phyloP scores from a whole-genome alignment of 176 grass and related monocot genomes.

The Triticum dicoccoides region DNA sequence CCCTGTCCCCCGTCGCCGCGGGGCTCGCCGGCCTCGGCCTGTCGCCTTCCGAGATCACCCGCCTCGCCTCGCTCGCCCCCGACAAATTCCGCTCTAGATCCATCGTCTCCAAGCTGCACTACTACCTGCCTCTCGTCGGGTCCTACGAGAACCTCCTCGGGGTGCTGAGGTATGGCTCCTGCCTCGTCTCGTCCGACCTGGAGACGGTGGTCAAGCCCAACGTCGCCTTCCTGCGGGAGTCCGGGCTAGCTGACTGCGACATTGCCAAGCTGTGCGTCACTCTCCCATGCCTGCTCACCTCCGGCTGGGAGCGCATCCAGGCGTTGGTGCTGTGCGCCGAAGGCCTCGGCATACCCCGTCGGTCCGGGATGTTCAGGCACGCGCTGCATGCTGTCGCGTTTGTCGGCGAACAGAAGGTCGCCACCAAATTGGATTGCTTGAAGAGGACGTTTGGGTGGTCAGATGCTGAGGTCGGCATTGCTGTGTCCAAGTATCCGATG shows the following conservation, averaged over 20 bases:
- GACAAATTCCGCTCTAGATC: background rate
- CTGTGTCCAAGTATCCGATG: background rate
- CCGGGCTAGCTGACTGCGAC: background rate
- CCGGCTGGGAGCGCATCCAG: background rate
- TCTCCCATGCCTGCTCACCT: background rate
- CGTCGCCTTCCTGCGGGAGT: background rate
- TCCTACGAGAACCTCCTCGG: background rate
- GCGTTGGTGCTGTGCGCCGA: background rate
- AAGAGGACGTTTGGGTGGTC: background rate
- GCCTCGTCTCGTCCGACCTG: background rate
- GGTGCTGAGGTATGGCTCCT: background rate
- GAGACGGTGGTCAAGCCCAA: background rate
- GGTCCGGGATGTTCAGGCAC: background rate
- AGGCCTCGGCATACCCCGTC: background rate
- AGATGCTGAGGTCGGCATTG: background rate
- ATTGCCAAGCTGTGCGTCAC: background rate
- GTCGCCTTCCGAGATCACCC: background rate
- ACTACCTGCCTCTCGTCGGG: background rate
- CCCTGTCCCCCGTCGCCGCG: conserved; percentile 17
- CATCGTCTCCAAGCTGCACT: conserved; percentile 18
- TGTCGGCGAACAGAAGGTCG: background rate
- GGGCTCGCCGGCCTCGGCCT: conserved; percentile 6
- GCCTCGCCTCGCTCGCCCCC: background rate
- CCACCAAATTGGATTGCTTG: background rate
- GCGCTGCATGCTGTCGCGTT: background rate